Conservation (phyloP, 768 basidiomycete genomes). For the Strobilomyces echinocephalus region DNA sequence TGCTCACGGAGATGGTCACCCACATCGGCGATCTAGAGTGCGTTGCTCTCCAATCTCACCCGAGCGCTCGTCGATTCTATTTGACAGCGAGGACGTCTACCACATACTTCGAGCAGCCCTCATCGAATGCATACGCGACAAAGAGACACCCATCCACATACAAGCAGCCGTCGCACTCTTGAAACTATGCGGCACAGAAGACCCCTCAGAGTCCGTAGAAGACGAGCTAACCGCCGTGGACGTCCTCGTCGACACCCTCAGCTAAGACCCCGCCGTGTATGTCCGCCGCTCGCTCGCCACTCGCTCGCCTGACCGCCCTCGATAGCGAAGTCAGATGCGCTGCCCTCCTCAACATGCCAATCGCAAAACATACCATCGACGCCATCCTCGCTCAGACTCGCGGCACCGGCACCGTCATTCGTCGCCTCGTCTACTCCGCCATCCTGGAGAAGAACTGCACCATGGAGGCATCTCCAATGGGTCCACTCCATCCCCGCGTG, state of each 20-base stretch:
- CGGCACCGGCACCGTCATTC: constrained; percentile 53
- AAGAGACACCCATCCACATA: constrained; percentile 68
- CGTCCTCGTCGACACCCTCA: constrained; percentile 60
- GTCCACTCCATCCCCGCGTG: constrained; percentile 56
- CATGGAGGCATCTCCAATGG: constrained; percentile 20
- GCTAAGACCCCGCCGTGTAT: constrained; percentile 72
- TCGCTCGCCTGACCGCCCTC: not conserved
- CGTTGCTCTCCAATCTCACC: constrained; percentile 17
- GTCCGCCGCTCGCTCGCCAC: constrained; percentile 25
- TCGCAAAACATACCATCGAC: constrained; percentile 51
- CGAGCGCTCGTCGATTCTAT: not conserved
- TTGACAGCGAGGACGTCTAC: not conserved
- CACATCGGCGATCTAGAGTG: constrained; percentile 90
- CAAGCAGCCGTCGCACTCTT: too few relatives aligned
- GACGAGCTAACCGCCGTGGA: constrained; percentile 44
- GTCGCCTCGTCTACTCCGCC: too few relatives aligned
- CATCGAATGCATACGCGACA: constrained; percentile 72
- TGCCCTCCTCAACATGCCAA: constrained; percentile 65
- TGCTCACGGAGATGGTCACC: constrained; percentile 77
- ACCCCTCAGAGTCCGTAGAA: constrained; percentile 50
- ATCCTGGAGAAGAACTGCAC: constrained; percentile 42
- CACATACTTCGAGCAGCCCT: constrained; percentile 53
- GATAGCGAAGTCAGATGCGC: constrained; percentile 83
- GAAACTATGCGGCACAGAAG: constrained; percentile 73
- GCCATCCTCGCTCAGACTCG: constrained; percentile 70